Evolutionary conservation across 306 rosid genomes (phyloP), one percentile per base, ranked within the genome.

Genomic region (Lupinus albus): DNA sequence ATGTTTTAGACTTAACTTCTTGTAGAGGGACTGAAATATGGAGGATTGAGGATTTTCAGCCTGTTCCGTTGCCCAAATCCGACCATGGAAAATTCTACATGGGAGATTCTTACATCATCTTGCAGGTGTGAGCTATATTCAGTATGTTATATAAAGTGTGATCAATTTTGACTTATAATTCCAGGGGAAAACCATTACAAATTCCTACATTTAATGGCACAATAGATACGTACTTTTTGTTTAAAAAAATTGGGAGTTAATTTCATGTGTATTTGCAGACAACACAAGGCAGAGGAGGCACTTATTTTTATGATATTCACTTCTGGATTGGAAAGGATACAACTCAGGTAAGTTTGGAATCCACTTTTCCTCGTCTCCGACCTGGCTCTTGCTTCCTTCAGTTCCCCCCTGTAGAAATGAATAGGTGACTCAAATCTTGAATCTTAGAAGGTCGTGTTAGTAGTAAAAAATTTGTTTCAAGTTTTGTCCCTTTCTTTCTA

Each of bases 311-410:
- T 76, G 99, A 94, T 70, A 85, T 94, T 66, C 99, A 94, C 87
- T 94, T 94, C 77, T 94, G 99, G 99, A 72, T 94, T 85, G 99
- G 99, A 84, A 94, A 82, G 84, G 99, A 94, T 80, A 85, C 99
- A 44, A 94, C 96, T 82, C 97, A 90, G 95, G 99, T 90, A 58
- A 54, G 71, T 72, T 68, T 78, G 16, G 47, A 68, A 12, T 51
- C 55, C 47, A 11, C 63, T 72, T 64, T 67, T 61, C 65, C 64
- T 15, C 15, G 45, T 25, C 48, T 70, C 60, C 48, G 59, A 45
- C 63, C 30, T 70, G 58, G 38, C 41, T 61, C 52, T 64, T 81
- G 38, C 73, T 17, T 68, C 45, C 35, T 32, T 70, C 55, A 11
- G 53, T 67, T 0, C 17, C 28, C 30, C 30, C 30, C 4, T 36